Base-by-base conservation (phyloP, 2,329 filamentous ascomycete genomes). In the Sclerotinia minor region DNA sequence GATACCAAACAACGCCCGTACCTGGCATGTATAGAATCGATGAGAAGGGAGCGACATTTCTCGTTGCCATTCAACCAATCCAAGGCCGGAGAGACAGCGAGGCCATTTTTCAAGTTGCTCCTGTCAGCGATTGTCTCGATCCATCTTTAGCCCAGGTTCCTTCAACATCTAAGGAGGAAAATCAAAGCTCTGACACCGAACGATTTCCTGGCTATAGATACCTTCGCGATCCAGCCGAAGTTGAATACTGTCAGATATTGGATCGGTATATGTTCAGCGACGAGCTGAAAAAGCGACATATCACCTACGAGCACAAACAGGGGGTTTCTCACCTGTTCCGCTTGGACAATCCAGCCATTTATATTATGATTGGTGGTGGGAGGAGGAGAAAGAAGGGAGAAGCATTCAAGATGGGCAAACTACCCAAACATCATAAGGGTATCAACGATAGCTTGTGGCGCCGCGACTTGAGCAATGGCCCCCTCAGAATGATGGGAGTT, bases 11-110 rank as follows among this genome's bases (percentile, higher is more conserved):
- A 4, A 45, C 63, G 5, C 72, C 72, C 13, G 65, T 73, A n/a
- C 61, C 59, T 50, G 72, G 72, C 21, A 69, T 73, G 0, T 73
- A 73, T 41, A 44, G 65, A 9, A 41, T 65, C 8, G 19, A 50
- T 19, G 19, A 38, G 32, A n/a, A 11, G 6, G 49, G 47, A 24
- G 15, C 9, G 5, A 54, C 8, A 6, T 54, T 50, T 11, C 65
- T 67, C 24, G 21, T 67, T 26, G 65, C 65, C 15, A 63, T 67
- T 13, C 5, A n/a, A 54, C 57, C 26, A n/a, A 32, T 68, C 6
- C 57, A 44, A 2, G 21, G 57, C n/a, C 67, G 69, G 5, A 57
- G 38, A 45, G 70, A 73, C 45, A 45, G 21, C 5, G 69, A 70
- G 21, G 5, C 53, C 2, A 69, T 73, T 61, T 72, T 67, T 26